Percentiles rank a stretch among this genome's conserved stretches.
phyloP scores from a whole-genome alignment of 108 stramenopile genomes.

The Pseudonitzschia multistriata region DNA sequence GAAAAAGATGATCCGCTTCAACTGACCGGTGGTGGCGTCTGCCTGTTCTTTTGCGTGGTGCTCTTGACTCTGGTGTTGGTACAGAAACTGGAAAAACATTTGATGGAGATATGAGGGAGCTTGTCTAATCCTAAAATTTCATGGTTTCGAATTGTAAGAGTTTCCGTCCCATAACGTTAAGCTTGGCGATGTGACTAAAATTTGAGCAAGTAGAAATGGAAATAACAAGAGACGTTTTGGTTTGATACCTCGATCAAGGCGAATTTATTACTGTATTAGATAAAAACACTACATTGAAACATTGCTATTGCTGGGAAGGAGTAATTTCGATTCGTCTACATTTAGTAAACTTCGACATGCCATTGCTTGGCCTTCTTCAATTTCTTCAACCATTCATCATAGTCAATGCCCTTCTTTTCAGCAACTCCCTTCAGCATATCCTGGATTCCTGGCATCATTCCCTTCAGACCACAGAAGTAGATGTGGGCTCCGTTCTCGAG shows the following conservation, averaged over 20 bases:
- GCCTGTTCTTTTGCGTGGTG: neutral
- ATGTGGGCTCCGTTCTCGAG: slow-evolving; percentile 93
- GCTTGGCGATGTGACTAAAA: no score
- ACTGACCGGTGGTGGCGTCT: neutral
- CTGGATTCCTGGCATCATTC: slow-evolving; percentile 98
- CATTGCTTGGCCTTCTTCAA: slow-evolving; percentile 80
- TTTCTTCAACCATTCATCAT: slow-evolving; percentile 84
- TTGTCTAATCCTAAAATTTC: no score
- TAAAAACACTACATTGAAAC: neutral
- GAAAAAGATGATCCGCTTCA: neutral
- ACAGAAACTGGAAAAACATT: neutral
- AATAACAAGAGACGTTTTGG: no score
- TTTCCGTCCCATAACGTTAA: no score
- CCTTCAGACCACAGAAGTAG: slow-evolving; percentile 99
- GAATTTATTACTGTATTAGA: no score
- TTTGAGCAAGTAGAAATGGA: no score
- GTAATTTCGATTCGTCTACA: neutral
- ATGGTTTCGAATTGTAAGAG: no score
- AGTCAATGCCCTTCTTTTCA: slow-evolving; percentile 84
- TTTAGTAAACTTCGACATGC: slow-evolving; percentile 88
- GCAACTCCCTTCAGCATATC: slow-evolving; percentile 92
- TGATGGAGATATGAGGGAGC: neutral
- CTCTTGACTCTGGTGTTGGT: neutral
- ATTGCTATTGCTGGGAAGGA: neutral
- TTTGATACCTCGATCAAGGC: no score